A percentile compares a stretch with the other conserved stretches of the same genome.
Evolutionary conservation across 768 basidiomycete genomes (phyloP).

Genomic region (Rhodotorula diobovata): DNA sequence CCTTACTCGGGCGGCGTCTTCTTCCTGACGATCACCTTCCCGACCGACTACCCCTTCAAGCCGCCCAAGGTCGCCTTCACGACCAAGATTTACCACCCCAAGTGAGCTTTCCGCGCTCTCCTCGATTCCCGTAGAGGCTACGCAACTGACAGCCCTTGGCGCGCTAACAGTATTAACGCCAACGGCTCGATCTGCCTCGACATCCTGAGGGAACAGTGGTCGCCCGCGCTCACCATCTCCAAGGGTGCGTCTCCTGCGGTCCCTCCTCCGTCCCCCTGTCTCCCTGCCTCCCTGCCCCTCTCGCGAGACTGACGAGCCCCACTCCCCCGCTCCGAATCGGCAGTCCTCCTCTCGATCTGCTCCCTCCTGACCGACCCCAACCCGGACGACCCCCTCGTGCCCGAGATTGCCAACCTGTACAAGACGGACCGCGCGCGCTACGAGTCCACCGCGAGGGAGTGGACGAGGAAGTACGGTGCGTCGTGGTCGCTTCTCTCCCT

Average conservation of each 20-base stretch:
- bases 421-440: conserved; percentile 98
- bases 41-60: conserved; percentile 99
- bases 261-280: no score
- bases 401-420: conserved; percentile 91
- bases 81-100: conserved; percentile 99
- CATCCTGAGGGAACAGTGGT: conserved; percentile 98
- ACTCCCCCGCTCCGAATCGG: no score
- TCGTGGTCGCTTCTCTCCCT: background rate
- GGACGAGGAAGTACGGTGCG: conserved; percentile 78
- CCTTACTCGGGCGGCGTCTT: conserved; percentile 99
- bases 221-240: conserved; percentile 95
- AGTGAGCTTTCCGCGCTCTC: conserved; percentile 45
- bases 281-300: background rate
- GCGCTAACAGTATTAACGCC: conserved; percentile 71
- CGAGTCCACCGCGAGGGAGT: conserved; percentile 96
- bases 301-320: background rate
- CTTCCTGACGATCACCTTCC: conserved; percentile 91
- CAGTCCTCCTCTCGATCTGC: conserved; percentile 94
- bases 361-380: conserved; percentile 99
- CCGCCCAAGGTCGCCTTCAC: conserved; percentile 99
- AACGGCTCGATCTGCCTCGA: conserved; percentile 99
- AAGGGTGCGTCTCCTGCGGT: conserved; percentile 71
- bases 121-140: no score
- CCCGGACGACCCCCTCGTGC: conserved; percentile 96
- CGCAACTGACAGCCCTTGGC: background rate